phyloP scores from a whole-genome alignment of 2,329 filamentous ascomycete genomes.

The Coleophoma cylindrospora region DNA sequence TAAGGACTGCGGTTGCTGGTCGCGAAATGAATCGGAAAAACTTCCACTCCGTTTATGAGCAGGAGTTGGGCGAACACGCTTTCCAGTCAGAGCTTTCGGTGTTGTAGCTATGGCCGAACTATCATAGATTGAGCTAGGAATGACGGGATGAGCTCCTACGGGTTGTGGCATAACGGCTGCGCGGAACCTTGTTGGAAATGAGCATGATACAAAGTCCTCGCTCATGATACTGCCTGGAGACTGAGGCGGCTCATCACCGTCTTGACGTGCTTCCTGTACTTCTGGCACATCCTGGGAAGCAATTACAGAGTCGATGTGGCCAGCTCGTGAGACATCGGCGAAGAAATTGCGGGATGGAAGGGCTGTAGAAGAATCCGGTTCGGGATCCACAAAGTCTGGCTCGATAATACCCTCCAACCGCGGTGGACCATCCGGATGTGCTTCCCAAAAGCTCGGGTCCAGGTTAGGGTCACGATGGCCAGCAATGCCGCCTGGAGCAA shows the following conservation, averaged over 20 bases:
- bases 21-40: conserved; percentile 77
- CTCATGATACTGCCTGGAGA: conserved; percentile 56
- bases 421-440: conserved; percentile 33
- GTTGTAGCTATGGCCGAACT: conserved; percentile 49
- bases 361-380: conserved; percentile 13
- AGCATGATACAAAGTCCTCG: conserved; percentile 58
- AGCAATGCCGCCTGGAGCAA: conserved; percentile 70
- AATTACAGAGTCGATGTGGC: conserved; percentile 42
- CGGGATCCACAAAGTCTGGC: conserved; percentile 19
- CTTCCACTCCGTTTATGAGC: conserved; percentile 81
- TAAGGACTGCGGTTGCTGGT: conserved; percentile 44
- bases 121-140: conserved; percentile 43
- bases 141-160: conserved; percentile 50
- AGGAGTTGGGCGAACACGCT: conserved; percentile 51
- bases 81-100: conserved; percentile 52
- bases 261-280: background rate
- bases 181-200: conserved; percentile 50
- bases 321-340: conserved; percentile 40
- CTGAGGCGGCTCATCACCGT: conserved; percentile 27
- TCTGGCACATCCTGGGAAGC: conserved; percentile 19
- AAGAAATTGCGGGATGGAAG: conserved; percentile 35
- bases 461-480: conserved; percentile 52
- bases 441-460: conserved; percentile 50
- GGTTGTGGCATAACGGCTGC: conserved; percentile 36
- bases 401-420: conserved; percentile 37